Conservation (phyloP, 257 asterid genomes). For the Forsythia viridissima region DNA sequence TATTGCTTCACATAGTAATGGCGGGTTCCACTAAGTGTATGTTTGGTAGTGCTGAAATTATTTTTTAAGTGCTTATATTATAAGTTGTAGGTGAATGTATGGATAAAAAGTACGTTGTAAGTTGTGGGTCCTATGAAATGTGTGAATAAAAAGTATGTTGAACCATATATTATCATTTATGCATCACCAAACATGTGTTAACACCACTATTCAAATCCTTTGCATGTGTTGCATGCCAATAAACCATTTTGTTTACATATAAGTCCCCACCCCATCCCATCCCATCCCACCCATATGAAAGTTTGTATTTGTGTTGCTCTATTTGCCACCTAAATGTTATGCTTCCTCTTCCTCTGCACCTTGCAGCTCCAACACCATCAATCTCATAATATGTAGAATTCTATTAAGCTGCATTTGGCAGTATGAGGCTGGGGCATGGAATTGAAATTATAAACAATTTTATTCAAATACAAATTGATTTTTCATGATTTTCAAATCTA, state of each 20-base stretch:
- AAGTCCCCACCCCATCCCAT: background rate
- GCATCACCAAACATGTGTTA: too few species aligned
- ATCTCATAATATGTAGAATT: background rate
- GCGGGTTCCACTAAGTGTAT: background rate
- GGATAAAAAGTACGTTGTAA: too few species aligned
- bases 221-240: background rate
- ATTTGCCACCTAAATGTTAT: background rate
- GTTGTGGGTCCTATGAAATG: too few species aligned
- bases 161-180: too few species aligned
- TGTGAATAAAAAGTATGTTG: too few species aligned
- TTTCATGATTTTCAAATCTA: too few species aligned
- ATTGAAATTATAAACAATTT: background rate
- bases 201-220: background rate
- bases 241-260: background rate
- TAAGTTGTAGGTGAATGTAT: too few species aligned
- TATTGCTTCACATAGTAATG: background rate
- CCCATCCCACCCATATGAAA: background rate
- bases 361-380: background rate
- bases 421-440: background rate
- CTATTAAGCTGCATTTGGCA: background rate
- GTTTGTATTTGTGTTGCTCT: background rate
- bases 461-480: background rate
- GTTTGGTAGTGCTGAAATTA: too few species aligned
- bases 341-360: background rate
- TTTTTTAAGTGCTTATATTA: too few species aligned